phyloP scores from a whole-genome alignment of 176 grass and related monocot species.

The Avena sativa region DNA sequence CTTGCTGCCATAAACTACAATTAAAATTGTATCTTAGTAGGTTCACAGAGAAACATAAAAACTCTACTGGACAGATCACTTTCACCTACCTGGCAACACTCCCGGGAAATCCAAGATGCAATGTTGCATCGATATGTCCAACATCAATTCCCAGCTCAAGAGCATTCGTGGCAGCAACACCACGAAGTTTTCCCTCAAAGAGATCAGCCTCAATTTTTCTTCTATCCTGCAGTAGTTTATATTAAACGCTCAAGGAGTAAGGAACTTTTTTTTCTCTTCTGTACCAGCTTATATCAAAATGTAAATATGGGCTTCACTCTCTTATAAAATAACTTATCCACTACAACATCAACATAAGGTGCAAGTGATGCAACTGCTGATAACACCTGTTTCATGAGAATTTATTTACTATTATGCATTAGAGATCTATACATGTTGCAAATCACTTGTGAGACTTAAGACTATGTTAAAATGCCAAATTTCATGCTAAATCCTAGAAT shows the following conservation, averaged over 20 bases:
- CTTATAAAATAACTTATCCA: slow-evolving; percentile 5
- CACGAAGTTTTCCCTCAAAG: slow-evolving; percentile 78
- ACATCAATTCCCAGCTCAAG: slow-evolving; percentile 97
- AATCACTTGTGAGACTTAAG: slow-evolving; percentile 6
- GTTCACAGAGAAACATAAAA: slow-evolving; percentile 22
- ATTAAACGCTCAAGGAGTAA: slow-evolving; percentile 20
- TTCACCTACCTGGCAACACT: slow-evolving; percentile 80
- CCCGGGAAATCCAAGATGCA: slow-evolving; percentile 98
- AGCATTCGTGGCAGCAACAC: slow-evolving; percentile 94
- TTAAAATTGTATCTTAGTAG: slow-evolving; percentile 43
- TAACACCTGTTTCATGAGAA: not conserved
- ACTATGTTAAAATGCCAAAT: slow-evolving; percentile 11
- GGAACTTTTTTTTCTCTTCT: not conserved
- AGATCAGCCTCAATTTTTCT: slow-evolving; percentile 93
- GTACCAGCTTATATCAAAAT: not conserved
- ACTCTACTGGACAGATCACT: not conserved
- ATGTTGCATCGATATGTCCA: slow-evolving; percentile 94
- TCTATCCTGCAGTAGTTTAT: slow-evolving; percentile 67
- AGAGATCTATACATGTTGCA: slow-evolving; percentile 26
- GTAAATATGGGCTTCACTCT: not conserved
- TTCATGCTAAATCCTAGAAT: not conserved
- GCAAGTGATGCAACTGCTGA: not conserved
- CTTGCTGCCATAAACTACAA: slow-evolving; percentile 96
- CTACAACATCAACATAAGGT: slow-evolving; percentile 21
- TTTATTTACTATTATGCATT: not conserved